Base-by-base conservation (phyloP, 306 rosid species). In the Hippophae rhamnoides region DNA sequence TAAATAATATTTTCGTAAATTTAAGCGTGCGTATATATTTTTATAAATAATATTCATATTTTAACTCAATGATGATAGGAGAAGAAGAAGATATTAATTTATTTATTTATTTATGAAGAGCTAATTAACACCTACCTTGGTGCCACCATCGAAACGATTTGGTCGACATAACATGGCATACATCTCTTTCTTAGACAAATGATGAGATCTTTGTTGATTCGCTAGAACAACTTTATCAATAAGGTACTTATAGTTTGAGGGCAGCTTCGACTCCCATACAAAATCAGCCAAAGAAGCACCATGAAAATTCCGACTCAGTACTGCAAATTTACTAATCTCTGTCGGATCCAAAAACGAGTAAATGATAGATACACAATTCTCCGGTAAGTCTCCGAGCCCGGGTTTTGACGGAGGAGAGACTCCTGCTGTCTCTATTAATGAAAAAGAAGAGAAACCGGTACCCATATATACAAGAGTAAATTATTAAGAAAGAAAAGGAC, bases 221-320 rank as follows among this genome's bases (percentile, higher is more conserved):
- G 58, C 61, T 10, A 43, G 69, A 58, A 77, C 60, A 41, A 79
- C 43, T 58, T 74, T 77, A 0, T 58, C 59, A 38, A 72, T 13
- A 27, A 90, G 84, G 56, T 66, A 79, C 58, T 66, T 74, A 43
- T 79, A 85, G 59, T 54, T 66, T 7, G 65, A 58, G 2, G 98
- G 94, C 40, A 90, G 72, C 74, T 81, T 87, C 38, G 94, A 79
- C 38, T 85, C 86, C 98, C 95, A 90, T 0, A 85, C 50, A 69
- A 78, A 87, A 62, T 90, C 92, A 38, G 86, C 80, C 6, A 66
- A 78, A 38, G 97, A 85, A 68, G 97, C 89, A 44, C 83, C 57
- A 9, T 61, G 81, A 44, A 87, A 87, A 62, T 79, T 31, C 10
- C 57, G 70, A 71, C 73, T 90, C 10, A 90, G 65, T 50, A 63